phyloP scores from a whole-genome alignment of 495 filamentous ascomycete genomes.

The Glonium stellatum region DNA sequence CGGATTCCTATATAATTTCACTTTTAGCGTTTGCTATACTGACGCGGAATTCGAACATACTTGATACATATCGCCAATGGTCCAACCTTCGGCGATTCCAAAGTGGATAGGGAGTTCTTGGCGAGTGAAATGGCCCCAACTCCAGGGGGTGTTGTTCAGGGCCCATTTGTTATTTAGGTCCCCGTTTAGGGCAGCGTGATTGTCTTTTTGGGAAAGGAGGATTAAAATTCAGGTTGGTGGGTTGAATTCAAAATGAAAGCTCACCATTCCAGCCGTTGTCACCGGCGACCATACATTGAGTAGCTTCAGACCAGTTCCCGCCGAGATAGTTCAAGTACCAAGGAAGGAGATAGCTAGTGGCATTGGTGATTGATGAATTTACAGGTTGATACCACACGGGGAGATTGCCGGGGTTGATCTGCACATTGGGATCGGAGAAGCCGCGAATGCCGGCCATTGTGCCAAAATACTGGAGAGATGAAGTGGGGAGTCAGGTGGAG shows the following conservation, averaged over 20 bases:
- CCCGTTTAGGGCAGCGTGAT: conserved; percentile 46
- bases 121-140: conserved; percentile 46
- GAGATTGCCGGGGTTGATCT: conserved; percentile 42
- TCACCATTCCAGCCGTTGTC: conserved; percentile 41
- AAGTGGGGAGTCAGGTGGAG: too few relatives aligned
- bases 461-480: conserved; percentile 40
- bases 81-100: conserved; percentile 49
- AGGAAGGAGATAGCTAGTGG: conserved; percentile 37
- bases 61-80: conserved; percentile 52
- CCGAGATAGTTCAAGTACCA: conserved; percentile 50
- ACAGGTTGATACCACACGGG: conserved; percentile 47
- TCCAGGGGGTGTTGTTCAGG: conserved; percentile 48
- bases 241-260: background rate
- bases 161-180: conserved; percentile 50
- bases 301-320: conserved; percentile 42
- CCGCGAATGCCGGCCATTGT: conserved; percentile 52
- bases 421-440: conserved; percentile 52
- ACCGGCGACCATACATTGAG: conserved; percentile 50
- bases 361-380: conserved; percentile 17
- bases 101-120: conserved; percentile 49
- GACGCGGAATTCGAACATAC: conserved; percentile 8
- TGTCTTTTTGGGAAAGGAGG: conserved; percentile 24
- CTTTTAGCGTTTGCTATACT: background rate
- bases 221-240: background rate
- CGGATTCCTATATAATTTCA: conserved; percentile 29